phyloP scores from a whole-genome alignment of 2,329 filamentous ascomycete genomes.

The Aspergillus sp. region DNA sequence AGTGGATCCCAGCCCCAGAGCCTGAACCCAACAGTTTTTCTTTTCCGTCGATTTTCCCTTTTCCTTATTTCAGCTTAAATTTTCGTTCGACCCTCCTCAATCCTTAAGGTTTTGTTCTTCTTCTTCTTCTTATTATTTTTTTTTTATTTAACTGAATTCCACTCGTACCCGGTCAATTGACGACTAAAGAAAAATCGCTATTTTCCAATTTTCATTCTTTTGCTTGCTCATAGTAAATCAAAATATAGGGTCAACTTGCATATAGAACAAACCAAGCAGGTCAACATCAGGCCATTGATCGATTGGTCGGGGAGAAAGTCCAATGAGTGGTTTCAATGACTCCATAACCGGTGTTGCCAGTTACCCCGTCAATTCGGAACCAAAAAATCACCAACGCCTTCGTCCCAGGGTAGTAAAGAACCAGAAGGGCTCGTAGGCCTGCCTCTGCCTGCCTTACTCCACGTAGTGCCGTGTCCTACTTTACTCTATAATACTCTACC shows the following conservation, averaged over 20 bases:
- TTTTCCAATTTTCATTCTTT: background rate
- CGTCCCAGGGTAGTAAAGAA: background rate
- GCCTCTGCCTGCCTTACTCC: background rate
- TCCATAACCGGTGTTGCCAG: background rate
- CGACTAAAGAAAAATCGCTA: background rate
- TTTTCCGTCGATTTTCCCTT: background rate
- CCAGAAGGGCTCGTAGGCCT: background rate
- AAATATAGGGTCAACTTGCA: background rate
- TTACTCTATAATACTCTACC: too few species aligned
- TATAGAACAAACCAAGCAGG: background rate
- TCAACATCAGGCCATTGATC: background rate
- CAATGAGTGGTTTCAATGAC: background rate
- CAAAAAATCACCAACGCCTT: background rate
- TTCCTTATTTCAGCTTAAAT: background rate
- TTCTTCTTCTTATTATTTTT: background rate
- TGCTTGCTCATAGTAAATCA: background rate
- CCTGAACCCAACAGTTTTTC: constrained; percentile 7
- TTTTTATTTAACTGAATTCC: background rate
- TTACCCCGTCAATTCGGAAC: background rate
- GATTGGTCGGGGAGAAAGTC: background rate
- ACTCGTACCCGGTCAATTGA: background rate
- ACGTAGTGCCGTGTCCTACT: background rate
- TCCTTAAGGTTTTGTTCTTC: background rate
- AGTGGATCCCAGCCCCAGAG: constrained; percentile 12
- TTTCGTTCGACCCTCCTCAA: background rate